phyloP scores from a whole-genome alignment of 2,329 filamentous ascomycete species.

The Sarocladiaceae sp. region DNA sequence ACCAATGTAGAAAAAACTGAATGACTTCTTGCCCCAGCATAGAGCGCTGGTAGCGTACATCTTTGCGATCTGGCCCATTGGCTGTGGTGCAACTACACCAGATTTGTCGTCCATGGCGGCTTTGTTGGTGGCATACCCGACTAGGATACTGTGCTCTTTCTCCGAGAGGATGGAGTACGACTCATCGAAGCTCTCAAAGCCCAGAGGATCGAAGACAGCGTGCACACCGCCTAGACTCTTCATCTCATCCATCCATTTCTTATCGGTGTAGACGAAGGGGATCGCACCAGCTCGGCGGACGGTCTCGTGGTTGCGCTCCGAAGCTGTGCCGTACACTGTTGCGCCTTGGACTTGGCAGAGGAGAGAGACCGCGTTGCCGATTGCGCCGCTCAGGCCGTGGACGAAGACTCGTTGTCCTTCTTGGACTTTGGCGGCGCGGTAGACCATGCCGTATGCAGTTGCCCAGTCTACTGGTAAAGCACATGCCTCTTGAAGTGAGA shows the following conservation, averaged over 20 bases:
- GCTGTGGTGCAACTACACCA: too few species aligned
- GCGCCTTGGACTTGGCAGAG: constrained; percentile 40
- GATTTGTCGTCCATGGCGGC: neutral
- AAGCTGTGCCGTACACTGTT: constrained; percentile 45
- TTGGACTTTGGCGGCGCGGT: constrained; percentile 32
- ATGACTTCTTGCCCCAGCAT: constrained; percentile 24
- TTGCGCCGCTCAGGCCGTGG: constrained; percentile 46
- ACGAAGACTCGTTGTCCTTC: constrained; percentile 44
- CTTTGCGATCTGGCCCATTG: constrained; percentile 25
- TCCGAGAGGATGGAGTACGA: constrained; percentile 37
- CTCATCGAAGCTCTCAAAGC: constrained; percentile 47
- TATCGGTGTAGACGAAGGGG: constrained; percentile 44
- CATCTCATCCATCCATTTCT: constrained; percentile 44
- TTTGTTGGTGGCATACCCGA: constrained; percentile 25
- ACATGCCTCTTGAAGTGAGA: constrained; percentile 36
- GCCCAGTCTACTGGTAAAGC: constrained; percentile 42
- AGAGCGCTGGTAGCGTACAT: constrained; percentile 26
- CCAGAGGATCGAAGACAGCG: constrained; percentile 44
- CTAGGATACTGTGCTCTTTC: constrained; percentile 30
- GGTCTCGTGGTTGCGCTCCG: constrained; percentile 37
- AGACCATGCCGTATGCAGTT: constrained; percentile 34
- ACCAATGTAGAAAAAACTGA: constrained; percentile 31
- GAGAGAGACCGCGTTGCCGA: constrained; percentile 38
- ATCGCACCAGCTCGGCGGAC: constrained; percentile 33
- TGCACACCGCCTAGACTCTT: constrained; percentile 40